Percentiles rank a stretch among this genome's conserved stretches.
Evolutionary conservation across 257 asterid genomes (phyloP).

Genomic region (Galeopsis tetrahit): DNA sequence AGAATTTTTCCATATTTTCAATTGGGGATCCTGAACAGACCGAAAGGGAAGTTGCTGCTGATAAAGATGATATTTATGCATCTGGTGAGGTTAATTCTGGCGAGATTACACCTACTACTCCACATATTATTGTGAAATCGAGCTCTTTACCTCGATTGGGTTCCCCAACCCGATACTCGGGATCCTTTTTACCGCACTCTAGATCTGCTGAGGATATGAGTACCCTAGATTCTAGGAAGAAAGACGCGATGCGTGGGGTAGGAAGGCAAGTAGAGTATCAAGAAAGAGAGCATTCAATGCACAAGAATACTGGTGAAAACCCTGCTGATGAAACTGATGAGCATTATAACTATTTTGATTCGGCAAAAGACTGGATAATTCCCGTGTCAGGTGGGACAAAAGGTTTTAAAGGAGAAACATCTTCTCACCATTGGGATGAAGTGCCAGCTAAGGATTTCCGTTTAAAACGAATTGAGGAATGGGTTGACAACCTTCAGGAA

Average conservation of each 20-base stretch:
- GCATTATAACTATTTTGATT: slow-evolving; percentile 57
- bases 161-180: slow-evolving; percentile 43
- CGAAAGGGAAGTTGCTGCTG: slow-evolving; percentile 55
- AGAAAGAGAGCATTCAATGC: slow-evolving; percentile 44
- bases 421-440: slow-evolving; percentile 50
- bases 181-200: slow-evolving; percentile 39
- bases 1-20: slow-evolving; percentile 54
- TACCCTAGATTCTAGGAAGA: slow-evolving; percentile 50
- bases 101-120: slow-evolving; percentile 44
- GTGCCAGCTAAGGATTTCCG: slow-evolving; percentile 67
- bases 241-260: slow-evolving; percentile 44
- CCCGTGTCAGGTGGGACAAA: slow-evolving; percentile 63
- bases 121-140: slow-evolving; percentile 58
- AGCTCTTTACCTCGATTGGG: slow-evolving; percentile 70
- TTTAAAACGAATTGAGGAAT: slow-evolving; percentile 77
- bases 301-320: slow-evolving; percentile 49
- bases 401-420: slow-evolving; percentile 44
- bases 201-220: slow-evolving; percentile 78
- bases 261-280: slow-evolving; percentile 41
- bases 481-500: slow-evolving; percentile 85
- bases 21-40: slow-evolving; percentile 53
- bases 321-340: slow-evolving; percentile 54
- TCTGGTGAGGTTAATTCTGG: slow-evolving; percentile 57
- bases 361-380: slow-evolving; percentile 86
- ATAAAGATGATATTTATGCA: slow-evolving; percentile 43